Base-by-base conservation (phyloP, 2,329 filamentous ascomycete genomes). In the Neonectria punicea region DNA sequence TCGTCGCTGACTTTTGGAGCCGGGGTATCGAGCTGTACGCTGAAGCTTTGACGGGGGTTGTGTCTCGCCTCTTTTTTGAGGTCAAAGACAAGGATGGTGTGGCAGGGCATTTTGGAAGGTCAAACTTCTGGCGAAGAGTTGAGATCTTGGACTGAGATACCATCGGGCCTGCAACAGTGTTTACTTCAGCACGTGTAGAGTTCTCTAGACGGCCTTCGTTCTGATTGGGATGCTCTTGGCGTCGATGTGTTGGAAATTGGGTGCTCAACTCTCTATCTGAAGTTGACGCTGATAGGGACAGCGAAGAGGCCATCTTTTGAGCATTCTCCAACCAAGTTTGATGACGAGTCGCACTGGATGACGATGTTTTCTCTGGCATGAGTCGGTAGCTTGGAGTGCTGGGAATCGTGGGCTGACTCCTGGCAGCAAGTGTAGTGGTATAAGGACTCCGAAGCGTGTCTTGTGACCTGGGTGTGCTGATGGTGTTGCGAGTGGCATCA, bases 141-240 rank as follows among this genome's bases (percentile, higher is more conserved):
- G 70, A 71, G 39, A 75, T 70, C 9, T 67, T 73, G 11, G 72
- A 72, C 8, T 64, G 65, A 16, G 70, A 67, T 10, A 72, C 54
- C 5, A 49, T 70, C 8, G 66, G 53, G 11, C 14, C 53, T 36
- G 18, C 53, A 1, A 32, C 53, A 10, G 18, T 7, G 10, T 50
- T 51, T 22, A 10, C 43, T 30, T 61, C 49, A 9, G 30, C 30
- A 18, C 53, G 22, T n/a, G 46, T 63, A 58, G 34, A 7, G 28
- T 43, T 20, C 22, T 44, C 39, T 9, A 46, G 32, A 4, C 46
- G 62, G 5, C 47, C 63, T 20, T 43, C 28, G 1, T 20, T 49
- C 18, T 58, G 56, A 4, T 36, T 55, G 7, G 53, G 53, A 20
- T 30, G 22, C 11, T 60, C 54, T 11, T 41, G 62, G 7, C 53